A percentile compares a stretch with the other conserved stretches of the same genome.
Conservation (phyloP, 768 basidiomycete species). For the Russula olivacea region DNA sequence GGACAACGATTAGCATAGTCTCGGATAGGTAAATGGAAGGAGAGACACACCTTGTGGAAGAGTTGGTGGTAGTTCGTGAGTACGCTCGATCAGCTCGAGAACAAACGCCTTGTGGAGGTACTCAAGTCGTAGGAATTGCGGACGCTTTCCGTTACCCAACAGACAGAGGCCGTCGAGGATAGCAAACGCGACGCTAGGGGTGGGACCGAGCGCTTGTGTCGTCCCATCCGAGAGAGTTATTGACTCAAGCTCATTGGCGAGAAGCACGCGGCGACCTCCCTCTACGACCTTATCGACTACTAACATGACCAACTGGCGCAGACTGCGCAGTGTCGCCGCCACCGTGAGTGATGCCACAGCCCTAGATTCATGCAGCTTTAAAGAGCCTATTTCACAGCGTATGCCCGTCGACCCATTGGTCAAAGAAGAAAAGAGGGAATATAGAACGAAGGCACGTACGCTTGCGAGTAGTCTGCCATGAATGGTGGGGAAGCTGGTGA, state of each 20-base stretch:
- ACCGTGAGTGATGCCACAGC: slow-evolving; percentile 97
- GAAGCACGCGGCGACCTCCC: slow-evolving; percentile 52
- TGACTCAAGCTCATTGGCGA: slow-evolving; percentile 29
- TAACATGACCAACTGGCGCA: slow-evolving; percentile 95
- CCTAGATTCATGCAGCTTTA: slow-evolving; percentile 90
- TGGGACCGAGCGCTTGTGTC: too few species aligned
- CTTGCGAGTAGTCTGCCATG: slow-evolving; percentile 77
- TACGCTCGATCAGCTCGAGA: slow-evolving; percentile 90
- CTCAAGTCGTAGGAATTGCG: too few species aligned
- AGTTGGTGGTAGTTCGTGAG: slow-evolving; percentile 78
- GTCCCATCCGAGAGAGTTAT: slow-evolving; percentile 47
- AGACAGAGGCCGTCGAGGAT: not conserved
- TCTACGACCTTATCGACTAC: slow-evolving; percentile 90
- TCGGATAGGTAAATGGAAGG: not conserved
- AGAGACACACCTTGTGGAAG: slow-evolving; percentile 60
- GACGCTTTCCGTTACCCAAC: too few species aligned
- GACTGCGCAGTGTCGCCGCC: slow-evolving; percentile 76
- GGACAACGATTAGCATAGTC: too few species aligned
- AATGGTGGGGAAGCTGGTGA: slow-evolving; percentile 80
- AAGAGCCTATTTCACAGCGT: slow-evolving; percentile 51
- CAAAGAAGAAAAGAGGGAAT: not conserved
- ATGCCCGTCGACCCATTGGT: not conserved
- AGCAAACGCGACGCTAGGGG: too few species aligned
- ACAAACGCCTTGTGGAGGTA: slow-evolving; percentile 89
- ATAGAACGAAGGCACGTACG: slow-evolving; percentile 41